Evolutionary conservation across 208 protist species (phyloP), one percentile per base, ranked within the genome.

Genomic region (Acanthamoeba healyi): DNA sequence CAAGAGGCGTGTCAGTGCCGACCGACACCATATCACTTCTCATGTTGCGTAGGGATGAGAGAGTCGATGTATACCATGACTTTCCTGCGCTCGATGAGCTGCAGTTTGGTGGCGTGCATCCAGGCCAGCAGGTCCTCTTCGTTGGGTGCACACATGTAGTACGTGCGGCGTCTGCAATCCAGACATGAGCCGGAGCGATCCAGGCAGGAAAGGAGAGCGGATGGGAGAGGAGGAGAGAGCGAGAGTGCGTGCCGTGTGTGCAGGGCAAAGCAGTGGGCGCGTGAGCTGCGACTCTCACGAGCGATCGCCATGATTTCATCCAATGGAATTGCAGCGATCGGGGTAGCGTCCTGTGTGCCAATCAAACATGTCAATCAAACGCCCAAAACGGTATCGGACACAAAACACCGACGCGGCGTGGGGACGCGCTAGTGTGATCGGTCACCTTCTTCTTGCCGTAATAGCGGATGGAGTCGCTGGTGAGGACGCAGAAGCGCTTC

Each of bases 51-150:
- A n/a, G n/a, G n/a, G n/a, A n/a, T n/a, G n/a, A n/a, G n/a, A n/a
- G n/a, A n/a, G n/a, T n/a, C n/a, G n/a, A n/a, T n/a, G n/a, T n/a
- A 17, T 51, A 29, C 56, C 56, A 63, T 63, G 56, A 63, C 56
- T 29, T 63, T 63, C 24, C 56, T 22, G 56, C 56, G 56, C 56
- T 63, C 56, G 56, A 63, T 29, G 56, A 63, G 56, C 56, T 63
- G 56, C 24, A 63, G 56, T 29, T 63, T 63, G 56, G 56, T 63
- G 56, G 56, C 56, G 56, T 63, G 56, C 56, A 63, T 63, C 56
- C 56, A 63, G 56, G 56, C 56, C 56, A 63, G 56, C 56, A 22
- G 56, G 22, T 63, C 56, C 56, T 63, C 56, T 29, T 63, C 56
- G 22, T 63, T 63, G 56, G 56, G 56, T 24, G 56, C 56, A 24